Evolutionary conservation across 2,329 filamentous ascomycete genomes (phyloP).

Genomic region (Sporothrix luriei): DNA sequence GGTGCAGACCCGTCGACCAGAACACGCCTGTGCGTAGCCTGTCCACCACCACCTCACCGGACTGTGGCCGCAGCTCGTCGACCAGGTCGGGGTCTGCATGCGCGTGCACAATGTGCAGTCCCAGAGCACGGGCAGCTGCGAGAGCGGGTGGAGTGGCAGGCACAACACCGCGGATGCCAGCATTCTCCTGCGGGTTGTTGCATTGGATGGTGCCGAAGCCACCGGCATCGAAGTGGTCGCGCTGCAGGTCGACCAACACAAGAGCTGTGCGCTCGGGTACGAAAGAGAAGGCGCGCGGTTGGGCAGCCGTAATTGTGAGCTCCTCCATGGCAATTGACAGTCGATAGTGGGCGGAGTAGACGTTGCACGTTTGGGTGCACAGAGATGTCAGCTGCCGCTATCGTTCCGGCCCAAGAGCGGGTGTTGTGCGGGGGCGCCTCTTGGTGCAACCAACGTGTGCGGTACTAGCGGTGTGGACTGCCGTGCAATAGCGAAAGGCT

Average conservation of each 20-base stretch:
- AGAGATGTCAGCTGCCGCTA: background rate
- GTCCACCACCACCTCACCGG: slow-evolving; percentile 58
- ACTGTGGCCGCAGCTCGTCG: slow-evolving; percentile 54
- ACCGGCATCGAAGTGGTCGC: slow-evolving; percentile 51
- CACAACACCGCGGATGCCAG: slow-evolving; percentile 48
- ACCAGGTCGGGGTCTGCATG: slow-evolving; percentile 59
- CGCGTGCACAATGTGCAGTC: slow-evolving; percentile 53
- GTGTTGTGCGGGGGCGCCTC: background rate
- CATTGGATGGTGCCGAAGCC: slow-evolving; percentile 56
- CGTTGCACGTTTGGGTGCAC: background rate
- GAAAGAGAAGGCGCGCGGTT: slow-evolving; percentile 44
- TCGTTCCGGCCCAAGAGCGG: background rate
- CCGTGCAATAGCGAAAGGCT: background rate
- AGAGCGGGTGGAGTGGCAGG: slow-evolving; percentile 47
- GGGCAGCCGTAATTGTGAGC: slow-evolving; percentile 25
- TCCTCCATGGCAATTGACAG: background rate
- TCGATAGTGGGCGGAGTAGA: too few species aligned
- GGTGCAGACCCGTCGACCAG: slow-evolving; percentile 58
- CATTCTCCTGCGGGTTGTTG: slow-evolving; percentile 44
- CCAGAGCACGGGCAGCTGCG: slow-evolving; percentile 45
- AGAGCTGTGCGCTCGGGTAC: slow-evolving; percentile 51
- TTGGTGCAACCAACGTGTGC: background rate
- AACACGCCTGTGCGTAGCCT: slow-evolving; percentile 63
- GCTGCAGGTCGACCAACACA: slow-evolving; percentile 59
- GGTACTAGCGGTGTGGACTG: too few species aligned